These are phyloP conservation scores for Fusarium chlamydosporum DNA, from an alignment of 2,329 filamentous ascomycete genomes.

Conservation along the genomic window DNA sequence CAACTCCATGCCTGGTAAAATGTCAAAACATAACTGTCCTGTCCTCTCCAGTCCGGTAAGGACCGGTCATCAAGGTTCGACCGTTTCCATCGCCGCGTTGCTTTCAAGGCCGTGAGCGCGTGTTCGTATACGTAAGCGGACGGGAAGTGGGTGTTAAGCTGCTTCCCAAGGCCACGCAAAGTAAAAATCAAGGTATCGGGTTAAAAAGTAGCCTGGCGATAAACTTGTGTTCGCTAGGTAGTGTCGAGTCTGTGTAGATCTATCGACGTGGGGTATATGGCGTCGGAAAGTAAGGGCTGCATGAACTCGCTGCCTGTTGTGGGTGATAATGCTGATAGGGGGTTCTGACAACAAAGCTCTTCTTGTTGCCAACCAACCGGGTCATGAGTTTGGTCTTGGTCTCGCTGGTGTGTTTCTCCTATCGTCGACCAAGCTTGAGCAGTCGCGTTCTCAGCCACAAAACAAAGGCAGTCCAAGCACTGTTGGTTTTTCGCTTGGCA, in stretches of 20 bases:
- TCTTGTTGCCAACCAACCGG: constrained; percentile 24
- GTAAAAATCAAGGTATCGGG: constrained; percentile 31
- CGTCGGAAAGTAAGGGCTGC: constrained; percentile 27
- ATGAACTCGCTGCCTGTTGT: constrained; percentile 14
- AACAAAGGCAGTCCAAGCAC: constrained; percentile 74
- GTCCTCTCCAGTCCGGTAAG: constrained; percentile 13
- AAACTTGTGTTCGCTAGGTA: constrained; percentile 16
- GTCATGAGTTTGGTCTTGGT: constrained; percentile 37
- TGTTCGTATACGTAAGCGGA: constrained; percentile 31
- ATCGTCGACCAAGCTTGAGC: constrained; percentile 59
- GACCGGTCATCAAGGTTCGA: constrained; percentile 26
- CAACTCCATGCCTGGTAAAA: constrained; percentile 45
- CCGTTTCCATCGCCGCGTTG: constrained; percentile 37
- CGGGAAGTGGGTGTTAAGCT: constrained; percentile 26
- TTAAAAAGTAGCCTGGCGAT: constrained; percentile 17
- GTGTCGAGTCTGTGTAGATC: constrained; percentile 22
- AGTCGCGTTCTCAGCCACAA: constrained; percentile 73
- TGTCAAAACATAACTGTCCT: constrained; percentile 38
- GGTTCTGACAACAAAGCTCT: constrained; percentile 29
- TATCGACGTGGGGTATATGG: constrained; percentile 35
- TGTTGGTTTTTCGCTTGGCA: constrained; percentile 72
- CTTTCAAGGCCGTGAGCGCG: constrained; percentile 42
- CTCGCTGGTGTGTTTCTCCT: constrained; percentile 49
- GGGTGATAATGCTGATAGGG: constrained; percentile 30
- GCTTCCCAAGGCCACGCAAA: constrained; percentile 15